Percentiles rank a stretch among this genome's conserved stretches.
These are phyloP conservation scores for Beta corolliflora DNA, from an alignment of 179 eudicot species.

Conservation along the genomic window DNA sequence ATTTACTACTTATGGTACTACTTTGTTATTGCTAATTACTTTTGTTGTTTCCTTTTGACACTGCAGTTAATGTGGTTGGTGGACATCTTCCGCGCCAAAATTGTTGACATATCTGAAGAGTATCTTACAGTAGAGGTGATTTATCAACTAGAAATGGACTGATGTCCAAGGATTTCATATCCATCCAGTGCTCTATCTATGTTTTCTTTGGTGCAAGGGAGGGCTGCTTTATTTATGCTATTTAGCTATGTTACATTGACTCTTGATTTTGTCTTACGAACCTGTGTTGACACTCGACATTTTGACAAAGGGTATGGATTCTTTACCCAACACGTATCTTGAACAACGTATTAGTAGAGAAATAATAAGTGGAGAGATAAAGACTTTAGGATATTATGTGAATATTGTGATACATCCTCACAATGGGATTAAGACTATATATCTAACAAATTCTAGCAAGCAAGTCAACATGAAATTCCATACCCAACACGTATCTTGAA, in stretches of 20 bases:
- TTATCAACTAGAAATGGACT: background rate
- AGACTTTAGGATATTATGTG: too few relatives aligned
- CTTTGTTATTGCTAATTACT: background rate
- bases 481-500: too few relatives aligned
- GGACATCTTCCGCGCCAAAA: constrained; percentile 84
- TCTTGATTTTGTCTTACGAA: background rate
- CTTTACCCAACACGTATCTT: too few relatives aligned
- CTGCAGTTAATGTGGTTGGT: constrained; percentile 86
- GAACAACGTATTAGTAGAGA: too few relatives aligned
- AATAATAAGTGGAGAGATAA: too few relatives aligned
- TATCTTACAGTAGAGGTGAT: constrained; percentile 84
- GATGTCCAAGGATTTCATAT: background rate
- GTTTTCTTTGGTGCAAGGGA: background rate
- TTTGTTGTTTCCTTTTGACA: constrained; percentile 5
- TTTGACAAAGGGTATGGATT: too few relatives aligned
- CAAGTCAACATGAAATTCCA: too few relatives aligned
- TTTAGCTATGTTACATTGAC: background rate
- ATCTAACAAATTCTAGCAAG: too few relatives aligned
- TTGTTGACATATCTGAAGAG: constrained; percentile 79
- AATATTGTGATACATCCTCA: too few relatives aligned
- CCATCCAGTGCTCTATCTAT: background rate
- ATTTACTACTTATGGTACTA: background rate
- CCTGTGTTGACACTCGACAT: too few relatives aligned
- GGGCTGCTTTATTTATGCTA: too few relatives aligned
- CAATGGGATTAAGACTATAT: too few relatives aligned